Percentiles rank a stretch among this genome's conserved stretches.
phyloP scores from a whole-genome alignment of 1,139 yeast species.

The Candida sp. region DNA sequence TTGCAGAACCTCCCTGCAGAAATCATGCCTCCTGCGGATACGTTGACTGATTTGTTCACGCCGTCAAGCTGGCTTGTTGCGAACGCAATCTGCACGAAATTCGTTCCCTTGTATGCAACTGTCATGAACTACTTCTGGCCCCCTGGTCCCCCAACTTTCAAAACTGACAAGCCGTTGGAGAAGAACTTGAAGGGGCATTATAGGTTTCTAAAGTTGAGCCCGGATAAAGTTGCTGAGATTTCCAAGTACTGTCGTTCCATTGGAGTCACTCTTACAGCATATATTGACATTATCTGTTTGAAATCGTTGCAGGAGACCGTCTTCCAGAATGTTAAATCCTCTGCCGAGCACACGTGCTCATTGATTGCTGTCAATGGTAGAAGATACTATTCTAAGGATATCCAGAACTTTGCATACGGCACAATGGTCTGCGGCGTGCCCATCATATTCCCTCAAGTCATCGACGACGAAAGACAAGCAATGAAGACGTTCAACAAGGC shows the following conservation, averaged over 20 bases:
- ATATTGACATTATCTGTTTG: conserved; percentile 22
- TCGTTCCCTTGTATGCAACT: conserved; percentile 12
- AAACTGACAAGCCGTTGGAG: conserved; percentile 13
- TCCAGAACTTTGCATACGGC: conserved; percentile 21
- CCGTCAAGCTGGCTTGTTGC: conserved; percentile 10
- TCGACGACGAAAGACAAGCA: conserved; percentile 8
- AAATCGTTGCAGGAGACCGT: conserved; percentile 28
- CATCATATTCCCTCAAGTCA: conserved; percentile 15
- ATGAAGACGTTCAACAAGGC: conserved; percentile 19
- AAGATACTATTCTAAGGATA: conserved; percentile 23
- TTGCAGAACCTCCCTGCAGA: conserved; percentile 11
- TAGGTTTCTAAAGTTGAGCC: conserved; percentile 19
- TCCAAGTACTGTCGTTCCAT: conserved; percentile 20
- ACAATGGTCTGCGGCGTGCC: conserved; percentile 23
- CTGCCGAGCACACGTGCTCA: conserved; percentile 16
- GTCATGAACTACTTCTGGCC: conserved; percentile 10
- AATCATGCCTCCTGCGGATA: conserved; percentile 13
- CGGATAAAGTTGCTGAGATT: conserved; percentile 16
- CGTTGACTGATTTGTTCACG: conserved; percentile 16
- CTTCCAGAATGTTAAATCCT: conserved; percentile 16
- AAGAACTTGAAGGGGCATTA: conserved; percentile 16
- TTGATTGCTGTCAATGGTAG: conserved; percentile 31
- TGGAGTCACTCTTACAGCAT: conserved; percentile 31
- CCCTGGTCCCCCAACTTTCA: conserved; percentile 18
- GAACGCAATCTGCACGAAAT: conserved; percentile 9